Evolutionary conservation across 1,284 basidiomycete species (phyloP), one percentile per base, ranked within the genome.

Genomic region (Sanguinoderma infundibulare): DNA sequence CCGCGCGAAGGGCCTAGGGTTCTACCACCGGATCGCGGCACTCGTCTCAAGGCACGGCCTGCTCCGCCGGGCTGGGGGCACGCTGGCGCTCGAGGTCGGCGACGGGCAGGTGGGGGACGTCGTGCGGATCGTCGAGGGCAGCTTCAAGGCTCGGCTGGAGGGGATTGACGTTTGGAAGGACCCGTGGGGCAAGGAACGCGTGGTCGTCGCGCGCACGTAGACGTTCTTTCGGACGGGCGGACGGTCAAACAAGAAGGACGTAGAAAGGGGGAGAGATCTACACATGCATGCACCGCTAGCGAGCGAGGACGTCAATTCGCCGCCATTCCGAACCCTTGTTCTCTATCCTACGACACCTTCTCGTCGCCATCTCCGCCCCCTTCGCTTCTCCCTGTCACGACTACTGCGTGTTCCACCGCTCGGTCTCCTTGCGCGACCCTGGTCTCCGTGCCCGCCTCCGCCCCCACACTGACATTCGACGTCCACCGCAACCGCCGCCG

Each of bases 71-170:
- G 68, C 76, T 8, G 75, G 78, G 57, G 87, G 84, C 17, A 62
- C 86, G 38, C 75, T 96, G 26, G 93, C 87, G 1, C 82, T 96
- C 24, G 95, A 97, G 74, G 87, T 96, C 32, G 95, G 94, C 0
- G 79, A 86, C 22, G 80, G 81, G 14, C 95, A 97, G 77, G 91
- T 88, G 5, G 64, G 73, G 0, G 80, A 76, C 2, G 93, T 96
- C 8, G 73, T 81, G 57, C 68, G 71, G 0, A 84, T 96, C 53
- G 77, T 96, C 65, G 74, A 73, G 51, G 22, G 32, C 32, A 51
- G 20, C 28, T 63, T 72, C 15, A 77, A 75, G 12, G 81, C 77
- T 38, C 71, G 75, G 28, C 71, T 89, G 40, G 72, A 72, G 30
- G 69, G 76, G 49, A 82, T 83, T 1, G 85, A 91, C 70, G 81